Base-by-base conservation (phyloP, 2,329 filamentous ascomycete genomes). In the Fusarium subglutinans region DNA sequence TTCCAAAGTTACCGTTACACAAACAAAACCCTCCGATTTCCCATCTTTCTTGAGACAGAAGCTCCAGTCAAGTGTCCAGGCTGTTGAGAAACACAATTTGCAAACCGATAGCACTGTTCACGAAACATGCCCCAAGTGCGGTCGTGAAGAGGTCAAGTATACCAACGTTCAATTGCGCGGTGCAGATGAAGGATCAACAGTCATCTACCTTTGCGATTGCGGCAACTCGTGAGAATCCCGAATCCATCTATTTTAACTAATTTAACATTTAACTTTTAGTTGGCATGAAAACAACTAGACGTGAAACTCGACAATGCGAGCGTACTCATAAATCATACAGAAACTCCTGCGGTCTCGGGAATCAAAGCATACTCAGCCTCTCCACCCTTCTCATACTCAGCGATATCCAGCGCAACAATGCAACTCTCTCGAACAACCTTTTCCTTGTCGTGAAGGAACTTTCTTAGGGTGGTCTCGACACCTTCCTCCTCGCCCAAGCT, bases 361-460 rank as follows among this genome's bases (percentile, higher is more conserved):
- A 98, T 92, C 79, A 98, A 88, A 53, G 96, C 96, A 86, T 99
- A 99, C 81, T 99, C 95, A 38, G 91, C 86, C 83, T 98, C 91
- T 47, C 94, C 93, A 76, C 91, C 93, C 86, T 93, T 94, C 87
- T 99, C 96, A 80, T 94, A 98, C 80, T 98, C 96, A 17, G 95
- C 96, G 94, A 99, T 99, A 83, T 99, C 96, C 75, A 99, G 87
- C 50, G 96, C 96, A 63, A 99, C 96, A 77, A 98, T 91, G 44
- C 98, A 92, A 82, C 96, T 98, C 81, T 99, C 96, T 68, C 95
- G 90, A 47, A 99, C 96, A 11, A 99, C 95, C 82, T 94, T 91
- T 83, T 98, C 96, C 70, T 94, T 91, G 82, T 99, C 97, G 73
- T 98, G 86, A 74, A 98, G 84, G 84, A 98, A 98, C 73, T 87